Evolutionary conservation across 1,284 basidiomycete species (phyloP).

Genomic region (Rhodotorula sp.): DNA sequence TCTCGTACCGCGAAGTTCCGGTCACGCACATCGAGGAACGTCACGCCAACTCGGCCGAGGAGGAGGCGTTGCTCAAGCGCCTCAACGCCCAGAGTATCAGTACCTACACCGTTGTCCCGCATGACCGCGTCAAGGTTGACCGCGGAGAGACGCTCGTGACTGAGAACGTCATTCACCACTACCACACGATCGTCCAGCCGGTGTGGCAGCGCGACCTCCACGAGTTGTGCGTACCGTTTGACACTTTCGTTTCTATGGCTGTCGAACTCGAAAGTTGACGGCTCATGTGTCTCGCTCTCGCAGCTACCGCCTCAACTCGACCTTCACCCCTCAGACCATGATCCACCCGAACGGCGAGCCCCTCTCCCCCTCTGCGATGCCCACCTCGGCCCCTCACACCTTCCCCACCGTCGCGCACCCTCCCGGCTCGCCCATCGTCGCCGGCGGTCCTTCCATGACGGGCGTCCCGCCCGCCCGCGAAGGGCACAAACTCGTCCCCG

Average conservation of each 20-base stretch:
- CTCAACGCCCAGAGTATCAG: constrained; percentile 22
- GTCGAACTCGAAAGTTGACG: background rate
- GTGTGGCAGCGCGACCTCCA: constrained; percentile 33
- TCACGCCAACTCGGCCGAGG: constrained; percentile 24
- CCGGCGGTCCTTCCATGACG: constrained; percentile 3
- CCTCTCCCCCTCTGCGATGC: background rate
- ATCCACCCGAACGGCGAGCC: background rate
- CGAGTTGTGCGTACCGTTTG: constrained; percentile 17
- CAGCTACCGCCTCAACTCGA: constrained; percentile 19
- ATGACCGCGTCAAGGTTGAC: constrained; percentile 26
- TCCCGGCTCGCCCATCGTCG: constrained; percentile 1
- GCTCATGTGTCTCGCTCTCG: background rate
- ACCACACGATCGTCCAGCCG: constrained; percentile 30
- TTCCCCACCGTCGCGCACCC: constrained; percentile 17
- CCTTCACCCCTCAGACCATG: constrained; percentile 13
- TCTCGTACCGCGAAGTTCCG: constrained; percentile 30
- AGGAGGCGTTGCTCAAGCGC: constrained; percentile 16
- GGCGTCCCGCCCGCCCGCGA: constrained; percentile 8
- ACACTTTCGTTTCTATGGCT: background rate
- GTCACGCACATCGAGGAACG: constrained; percentile 25
- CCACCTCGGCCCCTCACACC: constrained; percentile 1
- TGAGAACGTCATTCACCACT: constrained; percentile 27
- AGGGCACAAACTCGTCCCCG: constrained; percentile 21
- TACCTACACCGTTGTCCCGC: constrained; percentile 28
- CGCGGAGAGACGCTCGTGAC: constrained; percentile 29